Evolutionary conservation across 805 yeast genomes (phyloP).

Genomic region (Candida xiaguanensis): DNA sequence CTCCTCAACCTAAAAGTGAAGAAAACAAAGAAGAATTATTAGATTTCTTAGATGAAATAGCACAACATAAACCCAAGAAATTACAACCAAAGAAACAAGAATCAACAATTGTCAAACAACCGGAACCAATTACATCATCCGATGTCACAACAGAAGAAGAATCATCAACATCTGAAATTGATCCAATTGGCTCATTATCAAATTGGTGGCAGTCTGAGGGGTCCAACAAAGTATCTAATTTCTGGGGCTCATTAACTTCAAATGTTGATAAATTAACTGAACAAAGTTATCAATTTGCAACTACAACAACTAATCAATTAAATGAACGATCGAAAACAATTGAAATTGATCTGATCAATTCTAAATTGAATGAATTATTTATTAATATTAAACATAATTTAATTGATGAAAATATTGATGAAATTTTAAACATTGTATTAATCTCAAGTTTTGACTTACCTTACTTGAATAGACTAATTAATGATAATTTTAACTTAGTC

Average conservation of each 20-base stretch:
- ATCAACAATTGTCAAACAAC: too few relatives aligned
- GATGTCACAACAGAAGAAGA: conserved; percentile 1
- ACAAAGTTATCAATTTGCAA: conserved; percentile 48
- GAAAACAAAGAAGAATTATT: conserved; percentile 49
- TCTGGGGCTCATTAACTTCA: conserved; percentile 66
- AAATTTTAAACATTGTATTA: conserved; percentile 38
- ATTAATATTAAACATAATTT: conserved; percentile 46
- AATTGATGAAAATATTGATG: conserved; percentile 48
- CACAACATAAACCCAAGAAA: conserved; percentile 51
- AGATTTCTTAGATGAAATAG: conserved; percentile 65
- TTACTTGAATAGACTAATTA: conserved; percentile 45
- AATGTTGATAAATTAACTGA: conserved; percentile 48
- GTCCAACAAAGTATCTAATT: conserved; percentile 56
- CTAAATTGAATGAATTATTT: conserved; percentile 28
- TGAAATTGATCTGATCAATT: conserved; percentile 13
- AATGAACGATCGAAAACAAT: conserved; percentile 37
- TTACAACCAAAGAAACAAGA: conserved; percentile 28
- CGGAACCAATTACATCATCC: conserved; percentile 1
- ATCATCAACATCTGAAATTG: conserved; percentile 18
- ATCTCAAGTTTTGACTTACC: conserved; percentile 63
- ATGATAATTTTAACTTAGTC: conserved; percentile 55
- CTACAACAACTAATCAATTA: conserved; percentile 39
- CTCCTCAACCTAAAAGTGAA: conserved; percentile 24
- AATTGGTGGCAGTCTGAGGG: conserved; percentile 79
- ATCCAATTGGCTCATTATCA: conserved; percentile 63